These are phyloP conservation scores for Zancudomyces culisetae DNA, from an alignment of 371 early-diverging fungal genomes.

Conservation along the genomic window DNA sequence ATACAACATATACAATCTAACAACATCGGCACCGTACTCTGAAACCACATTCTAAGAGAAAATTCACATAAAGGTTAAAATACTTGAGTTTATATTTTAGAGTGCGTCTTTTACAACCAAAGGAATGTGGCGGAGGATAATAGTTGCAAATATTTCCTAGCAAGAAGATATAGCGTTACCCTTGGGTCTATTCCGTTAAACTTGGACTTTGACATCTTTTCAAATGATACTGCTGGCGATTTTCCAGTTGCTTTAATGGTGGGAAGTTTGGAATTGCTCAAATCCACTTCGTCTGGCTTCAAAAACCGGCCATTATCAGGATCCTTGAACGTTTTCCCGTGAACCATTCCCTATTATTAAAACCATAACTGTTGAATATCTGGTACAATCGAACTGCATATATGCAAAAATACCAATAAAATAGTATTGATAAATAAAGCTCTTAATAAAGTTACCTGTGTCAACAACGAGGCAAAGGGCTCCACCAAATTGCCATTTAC, in stretches of 20 bases:
- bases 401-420: too few relatives aligned
- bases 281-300: slow-evolving; percentile 52
- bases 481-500: not conserved
- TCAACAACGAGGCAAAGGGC: not conserved
- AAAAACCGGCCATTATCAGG: slow-evolving; percentile 58
- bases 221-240: slow-evolving; percentile 41
- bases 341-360: slow-evolving; percentile 69
- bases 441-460: not conserved
- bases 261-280: slow-evolving; percentile 29
- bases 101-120: too few relatives aligned
- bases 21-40: slow-evolving; percentile 63
- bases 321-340: slow-evolving; percentile 64
- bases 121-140: too few relatives aligned
- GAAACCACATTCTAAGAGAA: not conserved
- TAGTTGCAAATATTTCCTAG: not conserved
- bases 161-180: slow-evolving; percentile 29
- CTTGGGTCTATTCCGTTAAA: slow-evolving; percentile 82
- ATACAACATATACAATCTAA: slow-evolving; percentile 70
- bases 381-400: not conserved
- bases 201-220: slow-evolving; percentile 94
- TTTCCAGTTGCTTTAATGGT: slow-evolving; percentile 41
- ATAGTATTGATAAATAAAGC: not conserved
- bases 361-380: not conserved
- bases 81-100: too few relatives aligned
- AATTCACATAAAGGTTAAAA: too few relatives aligned